A percentile compares a stretch with the other conserved stretches of the same genome.
Evolutionary conservation across 176 grass and related monocot genomes (phyloP).

Genomic region (Puccinellia tenuiflora): DNA sequence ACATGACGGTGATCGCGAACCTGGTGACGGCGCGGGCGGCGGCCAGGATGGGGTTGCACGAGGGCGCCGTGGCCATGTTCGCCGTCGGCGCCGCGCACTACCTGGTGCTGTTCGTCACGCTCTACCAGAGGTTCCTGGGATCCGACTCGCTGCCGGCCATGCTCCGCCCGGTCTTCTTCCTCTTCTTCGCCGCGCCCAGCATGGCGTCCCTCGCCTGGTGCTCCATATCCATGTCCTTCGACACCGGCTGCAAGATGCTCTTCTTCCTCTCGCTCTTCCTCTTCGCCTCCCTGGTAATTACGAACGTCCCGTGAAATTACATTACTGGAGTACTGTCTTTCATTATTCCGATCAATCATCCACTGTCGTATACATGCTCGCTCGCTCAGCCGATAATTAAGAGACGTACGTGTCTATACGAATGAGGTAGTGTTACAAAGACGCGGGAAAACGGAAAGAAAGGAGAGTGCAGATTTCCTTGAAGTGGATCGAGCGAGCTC

Average conservation of each 20-base stretch:
- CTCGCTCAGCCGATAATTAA: background rate
- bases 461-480: background rate
- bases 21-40: slow-evolving; percentile 63
- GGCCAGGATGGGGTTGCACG: slow-evolving; percentile 69
- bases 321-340: too few species aligned
- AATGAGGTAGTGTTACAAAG: background rate
- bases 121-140: slow-evolving; percentile 75
- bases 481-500: background rate
- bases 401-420: background rate
- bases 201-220: slow-evolving; percentile 76
- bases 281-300: slow-evolving; percentile 68
- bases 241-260: slow-evolving; percentile 84
- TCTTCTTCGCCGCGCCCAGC: slow-evolving; percentile 88
- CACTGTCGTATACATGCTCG: too few species aligned
- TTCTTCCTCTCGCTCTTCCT: slow-evolving; percentile 95
- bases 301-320: background rate
- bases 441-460: background rate
- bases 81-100: slow-evolving; percentile 76
- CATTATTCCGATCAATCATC: too few species aligned
- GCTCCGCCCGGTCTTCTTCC: slow-evolving; percentile 85
- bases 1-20: slow-evolving; percentile 89
- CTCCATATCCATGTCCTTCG: slow-evolving; percentile 53
- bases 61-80: slow-evolving; percentile 81
- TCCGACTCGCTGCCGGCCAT: slow-evolving; percentile 73
- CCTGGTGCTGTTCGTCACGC: slow-evolving; percentile 84